Evolutionary conservation across 305 asterid species (phyloP), one percentile per base, ranked within the genome.

Genomic region (Fraxinus sp.): DNA sequence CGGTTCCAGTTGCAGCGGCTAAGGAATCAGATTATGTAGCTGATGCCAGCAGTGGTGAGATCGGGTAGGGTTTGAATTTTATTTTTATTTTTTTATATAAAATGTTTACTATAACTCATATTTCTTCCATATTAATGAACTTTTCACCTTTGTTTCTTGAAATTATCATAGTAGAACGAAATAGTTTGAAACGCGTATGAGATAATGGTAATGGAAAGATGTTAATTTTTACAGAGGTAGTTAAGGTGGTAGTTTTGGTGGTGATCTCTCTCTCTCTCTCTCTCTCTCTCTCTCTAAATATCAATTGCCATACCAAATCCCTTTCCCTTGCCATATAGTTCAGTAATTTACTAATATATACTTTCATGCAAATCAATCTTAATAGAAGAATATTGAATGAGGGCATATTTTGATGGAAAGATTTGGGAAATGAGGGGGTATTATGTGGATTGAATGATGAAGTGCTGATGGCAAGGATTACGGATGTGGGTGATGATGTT

Each of bases 31-130:
- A 41, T 46, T 35, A 72, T 26, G 90, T 20, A 82, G 90, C 79
- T 82, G 90, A 86, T 71, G 83, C 80, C 26, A 82, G 80, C 72
- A 9, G 68, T 66, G 86, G 86, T 32, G 91, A 88, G 83, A 79
- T 91, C 86, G 84, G 37, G 98, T 92, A 80, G 26, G 83, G 35
- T 75, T 28, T 55, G 16, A 9, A 8, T 10, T 8, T 10, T 10
- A 2, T 32, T 22, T 59, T 59, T 7, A 18, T 35, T 35, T 35
- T 35, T 5, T 35, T 35, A 3, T 59, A 18, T 5, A 43, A 39
- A 41, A 41, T 59, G 70, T 18, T 59, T 8, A 59, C 22, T 20
- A 62, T 22, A 62, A 22, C 32, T 62, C n/a, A 43, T 43, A 43
- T 43, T 43, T 2, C 14, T 41, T 41, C 14, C 14, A 41, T 41